Base-by-base conservation (phyloP, 192 early-diverging fungal species). In the Coemansia sp. region DNA sequence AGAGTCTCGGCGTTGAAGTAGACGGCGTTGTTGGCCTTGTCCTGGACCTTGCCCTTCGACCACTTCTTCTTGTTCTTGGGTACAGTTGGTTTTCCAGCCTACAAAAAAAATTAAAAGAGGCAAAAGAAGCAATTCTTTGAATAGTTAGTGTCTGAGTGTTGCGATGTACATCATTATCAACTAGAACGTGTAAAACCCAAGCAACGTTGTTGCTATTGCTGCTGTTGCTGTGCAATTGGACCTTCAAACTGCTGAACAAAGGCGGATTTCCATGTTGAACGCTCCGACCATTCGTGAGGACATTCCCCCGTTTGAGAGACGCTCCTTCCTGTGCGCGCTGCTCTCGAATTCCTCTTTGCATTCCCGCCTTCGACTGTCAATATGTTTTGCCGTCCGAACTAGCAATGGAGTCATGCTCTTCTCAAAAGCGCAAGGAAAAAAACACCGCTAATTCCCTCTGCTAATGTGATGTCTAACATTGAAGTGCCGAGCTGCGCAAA, bases 11-110 rank as follows among this genome's bases (percentile, higher is more conserved):
- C 94, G 87, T 97, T 93, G 76, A 99, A 93, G 84, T 92, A 84
- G 76, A 99, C 97, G 81, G 92, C 87, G 92, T 99, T 98, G 93
- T 99, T 98, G 83, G 97, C 92, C 93, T 98, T 98, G 84, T 99
- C 98, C 94, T 98, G 98, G 67, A 96, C 94, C 90, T 97, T 97
- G 77, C 93, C 94, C 90, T 95, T 95, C 68, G 98, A 99, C 98
- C 98, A 99, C 93, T 99, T 99, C 96, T 95, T 85, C 84, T 85
- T 85, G 59, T 68, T 72, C 74, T 76, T 81, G 55, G 70, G 61
- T 61, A 64, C 79, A 51, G 71, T 48, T 41, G 73, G 56, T 57
- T 75, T 81, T 57, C 57, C 76, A 69, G 78, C 78, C 78, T 75
- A 73, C 64, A 68, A 53, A 46, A n/a, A 1, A 18, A 14, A 5